Evolutionary conservation across 108 stramenopile species (phyloP).

Genomic region (Cyclotella choctawhatcheeana): DNA sequence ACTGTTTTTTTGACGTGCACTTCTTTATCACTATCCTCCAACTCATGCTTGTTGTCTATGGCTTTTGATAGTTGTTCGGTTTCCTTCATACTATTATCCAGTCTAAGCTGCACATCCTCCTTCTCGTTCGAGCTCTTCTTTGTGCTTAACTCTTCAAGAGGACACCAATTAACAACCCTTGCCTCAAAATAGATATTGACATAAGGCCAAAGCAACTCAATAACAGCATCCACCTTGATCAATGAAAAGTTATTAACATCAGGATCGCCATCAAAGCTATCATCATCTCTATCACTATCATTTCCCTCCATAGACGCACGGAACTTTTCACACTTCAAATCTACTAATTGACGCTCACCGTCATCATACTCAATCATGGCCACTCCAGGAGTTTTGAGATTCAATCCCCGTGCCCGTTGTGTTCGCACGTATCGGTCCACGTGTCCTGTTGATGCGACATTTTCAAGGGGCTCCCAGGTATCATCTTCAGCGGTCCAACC

Average conservation of each 20-base stretch:
- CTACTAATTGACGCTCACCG: constrained; percentile 12
- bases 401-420: neutral
- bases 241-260: constrained; percentile 4
- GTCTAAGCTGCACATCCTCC: no score
- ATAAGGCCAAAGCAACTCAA: constrained; percentile 23
- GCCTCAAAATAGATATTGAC: neutral
- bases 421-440: constrained; percentile 10
- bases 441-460: constrained; percentile 11
- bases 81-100: no score
- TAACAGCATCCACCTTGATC: neutral
- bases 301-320: constrained; percentile 1
- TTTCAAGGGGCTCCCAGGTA: constrained; percentile 15
- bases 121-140: no score
- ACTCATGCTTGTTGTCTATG: no score
- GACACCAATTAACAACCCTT: constrained; percentile 14
- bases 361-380: constrained; percentile 20
- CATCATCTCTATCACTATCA: neutral
- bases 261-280: neutral
- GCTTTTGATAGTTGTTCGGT: no score
- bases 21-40: no score
- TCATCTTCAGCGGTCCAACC: neutral
- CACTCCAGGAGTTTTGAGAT: neutral
- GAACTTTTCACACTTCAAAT: constrained; percentile 9
- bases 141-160: constrained; percentile 6
- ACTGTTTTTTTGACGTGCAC: no score